Conservation (phyloP, 768 basidiomycete genomes). For the Boletus pseudo-olivaceus region DNA sequence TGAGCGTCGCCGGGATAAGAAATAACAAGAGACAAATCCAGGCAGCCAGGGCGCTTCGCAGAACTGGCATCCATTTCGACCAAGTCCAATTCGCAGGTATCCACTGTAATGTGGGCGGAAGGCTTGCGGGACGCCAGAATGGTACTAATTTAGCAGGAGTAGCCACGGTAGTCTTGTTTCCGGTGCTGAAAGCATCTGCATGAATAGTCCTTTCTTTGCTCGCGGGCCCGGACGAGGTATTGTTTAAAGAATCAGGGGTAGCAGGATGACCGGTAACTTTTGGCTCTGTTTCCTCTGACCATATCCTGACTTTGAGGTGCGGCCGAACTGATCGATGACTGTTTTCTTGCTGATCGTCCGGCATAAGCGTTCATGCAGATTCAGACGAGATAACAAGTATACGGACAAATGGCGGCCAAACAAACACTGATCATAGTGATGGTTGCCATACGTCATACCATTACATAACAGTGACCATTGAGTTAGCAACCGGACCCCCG, state of each 20-base stretch:
- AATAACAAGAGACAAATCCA: conserved; percentile 62
- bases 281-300: not conserved
- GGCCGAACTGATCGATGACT: not conserved
- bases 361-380: conserved; percentile 5
- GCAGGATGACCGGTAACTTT: not conserved
- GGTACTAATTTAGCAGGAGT: not conserved
- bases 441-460: no score
- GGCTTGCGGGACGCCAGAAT: not conserved
- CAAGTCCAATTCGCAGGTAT: conserved; percentile 54
- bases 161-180: not conserved
- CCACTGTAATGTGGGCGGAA: conserved; percentile 46
- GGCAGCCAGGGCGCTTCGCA: conserved; percentile 59
- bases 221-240: not conserved
- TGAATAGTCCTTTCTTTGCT: not conserved
- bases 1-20: conserved; percentile 48
- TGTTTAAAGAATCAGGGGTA: not conserved
- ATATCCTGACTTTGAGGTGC: conserved; percentile 8
- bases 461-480: no score
- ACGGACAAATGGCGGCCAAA: no score
- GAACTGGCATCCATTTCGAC: conserved; percentile 57
- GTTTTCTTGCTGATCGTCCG: not conserved
- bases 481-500: no score
- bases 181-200: not conserved
- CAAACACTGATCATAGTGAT: no score
- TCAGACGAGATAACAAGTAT: not conserved